These are phyloP conservation scores for Jamesozyma jinghongensis DNA, from an alignment of 805 yeast genomes.

Conservation along the genomic window DNA sequence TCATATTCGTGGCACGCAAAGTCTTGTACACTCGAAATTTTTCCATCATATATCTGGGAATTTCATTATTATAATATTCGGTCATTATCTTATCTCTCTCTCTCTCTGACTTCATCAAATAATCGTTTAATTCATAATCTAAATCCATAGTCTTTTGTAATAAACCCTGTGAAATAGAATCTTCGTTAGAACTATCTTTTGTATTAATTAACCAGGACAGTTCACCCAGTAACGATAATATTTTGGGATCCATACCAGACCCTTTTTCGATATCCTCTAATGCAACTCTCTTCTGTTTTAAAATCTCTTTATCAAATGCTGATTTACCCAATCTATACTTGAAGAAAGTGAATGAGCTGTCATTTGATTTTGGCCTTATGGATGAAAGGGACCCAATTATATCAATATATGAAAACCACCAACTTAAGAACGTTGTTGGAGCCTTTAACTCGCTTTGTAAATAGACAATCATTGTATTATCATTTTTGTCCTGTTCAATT, in stretches of 20 bases:
- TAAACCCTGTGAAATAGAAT: slow-evolving; percentile 1
- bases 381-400: slow-evolving; percentile 55
- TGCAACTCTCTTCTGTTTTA: slow-evolving; percentile 15
- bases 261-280: slow-evolving; percentile 47
- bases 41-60: slow-evolving; percentile 11
- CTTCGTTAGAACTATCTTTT: slow-evolving; percentile 7
- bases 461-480: neutral
- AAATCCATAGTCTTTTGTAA: slow-evolving; percentile 31
- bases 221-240: slow-evolving; percentile 50
- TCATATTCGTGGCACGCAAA: slow-evolving; percentile 41
- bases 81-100: slow-evolving; percentile 18
- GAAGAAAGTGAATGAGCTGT: neutral
- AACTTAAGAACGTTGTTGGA: slow-evolving; percentile 42
- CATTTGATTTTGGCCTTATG: slow-evolving; percentile 23
- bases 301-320: neutral
- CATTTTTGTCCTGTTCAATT: neutral
- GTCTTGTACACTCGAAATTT: slow-evolving; percentile 16
- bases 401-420: slow-evolving; percentile 66
- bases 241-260: slow-evolving; percentile 55
- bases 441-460: slow-evolving; percentile 13
- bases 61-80: neutral
- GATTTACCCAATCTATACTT: slow-evolving; percentile 1
- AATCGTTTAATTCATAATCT: slow-evolving; percentile 26
- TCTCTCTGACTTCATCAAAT: slow-evolving; percentile 15
- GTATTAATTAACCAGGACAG: slow-evolving; percentile 36